phyloP scores from a whole-genome alignment of 2,329 filamentous ascomycete genomes.

The Ceratocystis ficicola region DNA sequence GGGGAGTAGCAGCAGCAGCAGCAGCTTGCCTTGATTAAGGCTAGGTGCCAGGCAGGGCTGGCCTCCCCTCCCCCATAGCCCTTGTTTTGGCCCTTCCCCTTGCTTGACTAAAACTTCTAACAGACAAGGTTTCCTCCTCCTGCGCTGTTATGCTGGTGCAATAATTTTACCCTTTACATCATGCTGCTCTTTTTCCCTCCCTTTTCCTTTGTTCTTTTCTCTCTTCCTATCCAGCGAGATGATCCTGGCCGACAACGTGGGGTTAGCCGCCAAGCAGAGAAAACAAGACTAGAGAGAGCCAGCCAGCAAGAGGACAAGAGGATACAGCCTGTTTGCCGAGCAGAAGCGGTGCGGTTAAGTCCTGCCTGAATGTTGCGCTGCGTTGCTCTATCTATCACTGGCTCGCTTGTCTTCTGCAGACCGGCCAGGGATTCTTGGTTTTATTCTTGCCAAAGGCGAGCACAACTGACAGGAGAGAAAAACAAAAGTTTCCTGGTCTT shows the following conservation, averaged over 20 bases:
- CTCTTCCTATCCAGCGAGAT: too few species aligned
- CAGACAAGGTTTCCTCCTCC: not conserved
- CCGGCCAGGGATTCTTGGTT: not conserved
- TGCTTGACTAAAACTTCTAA: not conserved
- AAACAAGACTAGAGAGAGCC: not conserved
- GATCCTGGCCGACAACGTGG: conserved; percentile 3
- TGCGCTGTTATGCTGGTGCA: not conserved
- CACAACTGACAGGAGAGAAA: not conserved
- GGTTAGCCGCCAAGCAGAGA: conserved; percentile 6
- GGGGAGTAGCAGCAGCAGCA: too few species aligned
- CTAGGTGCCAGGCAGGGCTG: too few species aligned
- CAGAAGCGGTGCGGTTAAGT: not conserved
- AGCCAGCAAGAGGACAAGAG: not conserved
- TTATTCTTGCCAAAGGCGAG: not conserved
- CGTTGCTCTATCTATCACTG: not conserved
- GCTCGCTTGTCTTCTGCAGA: not conserved
- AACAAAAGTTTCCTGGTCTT: not conserved
- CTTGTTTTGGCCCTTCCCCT: not conserved
- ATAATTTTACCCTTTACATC: not conserved
- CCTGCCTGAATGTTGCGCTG: not conserved
- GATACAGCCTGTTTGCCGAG: not conserved
- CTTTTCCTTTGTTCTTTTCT: too few species aligned
- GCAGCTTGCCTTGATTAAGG: too few species aligned
- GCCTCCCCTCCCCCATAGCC: not conserved
- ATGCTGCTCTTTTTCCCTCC: not conserved